These are phyloP conservation scores for Botryotinia globosa DNA, from an alignment of 2,329 filamentous ascomycete genomes.

Conservation along the genomic window DNA sequence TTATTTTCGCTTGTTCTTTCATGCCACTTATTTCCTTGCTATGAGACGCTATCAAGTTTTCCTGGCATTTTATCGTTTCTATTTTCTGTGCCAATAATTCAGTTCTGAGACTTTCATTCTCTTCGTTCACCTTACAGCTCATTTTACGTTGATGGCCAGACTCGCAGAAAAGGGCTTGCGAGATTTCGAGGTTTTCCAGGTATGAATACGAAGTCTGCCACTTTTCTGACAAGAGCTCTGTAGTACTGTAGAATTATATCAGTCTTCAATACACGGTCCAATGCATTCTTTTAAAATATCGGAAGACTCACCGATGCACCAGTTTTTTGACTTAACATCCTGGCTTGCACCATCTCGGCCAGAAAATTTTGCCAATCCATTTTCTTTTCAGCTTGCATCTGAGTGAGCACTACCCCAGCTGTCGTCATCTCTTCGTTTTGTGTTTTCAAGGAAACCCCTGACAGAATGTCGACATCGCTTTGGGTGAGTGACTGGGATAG, in stretches of 20 bases:
- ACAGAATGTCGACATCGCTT: neutral
- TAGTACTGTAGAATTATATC: neutral
- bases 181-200: neutral
- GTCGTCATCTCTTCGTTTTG: rapidly evolving
- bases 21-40: neutral
- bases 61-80: neutral
- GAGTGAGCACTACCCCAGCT: rapidly evolving
- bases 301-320: neutral
- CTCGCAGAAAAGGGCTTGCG: neutral
- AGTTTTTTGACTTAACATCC: neutral
- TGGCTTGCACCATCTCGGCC: neutral
- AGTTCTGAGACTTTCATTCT: too few relatives aligned
- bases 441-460: rapidly evolving
- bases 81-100: neutral
- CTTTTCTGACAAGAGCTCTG: too few relatives aligned
- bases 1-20: neutral
- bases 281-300: neutral
- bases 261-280: too few relatives aligned
- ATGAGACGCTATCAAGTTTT: neutral
- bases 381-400: neutral
- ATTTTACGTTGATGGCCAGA: too few relatives aligned
- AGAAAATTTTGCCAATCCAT: neutral
- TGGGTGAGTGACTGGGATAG: neutral
- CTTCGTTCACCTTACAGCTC: too few relatives aligned
- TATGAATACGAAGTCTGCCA: neutral